These are phyloP conservation scores for Trypanosomatidae sp. DNA, from an alignment of 208 protist species.

Conservation along the genomic window DNA sequence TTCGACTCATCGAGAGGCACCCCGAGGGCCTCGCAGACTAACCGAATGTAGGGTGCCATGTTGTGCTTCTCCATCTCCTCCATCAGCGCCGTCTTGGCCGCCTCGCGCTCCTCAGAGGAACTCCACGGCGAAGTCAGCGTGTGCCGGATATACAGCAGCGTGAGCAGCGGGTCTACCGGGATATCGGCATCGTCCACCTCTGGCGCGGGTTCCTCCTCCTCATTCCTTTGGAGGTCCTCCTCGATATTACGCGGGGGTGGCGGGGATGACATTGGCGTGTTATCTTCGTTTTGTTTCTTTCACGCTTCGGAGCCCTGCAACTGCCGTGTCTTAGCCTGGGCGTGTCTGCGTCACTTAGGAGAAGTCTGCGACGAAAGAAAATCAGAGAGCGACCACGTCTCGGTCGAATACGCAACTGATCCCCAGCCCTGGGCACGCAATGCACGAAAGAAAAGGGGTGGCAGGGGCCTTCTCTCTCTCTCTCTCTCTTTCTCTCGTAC, in stretches of 20 bases:
- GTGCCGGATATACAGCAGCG: slow-evolving; percentile 80
- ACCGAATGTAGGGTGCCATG: slow-evolving; percentile 90
- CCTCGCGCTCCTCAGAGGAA: slow-evolving; percentile 68
- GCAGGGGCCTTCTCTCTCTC: neutral
- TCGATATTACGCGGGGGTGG: slow-evolving; percentile 15
- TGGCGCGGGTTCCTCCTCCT: slow-evolving; percentile 32
- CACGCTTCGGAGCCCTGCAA: neutral
- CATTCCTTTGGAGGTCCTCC: slow-evolving; percentile 30
- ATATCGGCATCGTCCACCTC: slow-evolving; percentile 46
- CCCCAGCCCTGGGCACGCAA: neutral
- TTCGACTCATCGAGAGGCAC: slow-evolving; percentile 62
- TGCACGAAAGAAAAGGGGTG: neutral
- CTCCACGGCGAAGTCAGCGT: slow-evolving; percentile 79
- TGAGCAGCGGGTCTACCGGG: slow-evolving; percentile 81
- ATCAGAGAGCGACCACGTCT: neutral
- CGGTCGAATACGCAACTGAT: neutral
- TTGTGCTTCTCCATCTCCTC: slow-evolving; percentile 75
- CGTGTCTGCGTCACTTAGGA: neutral
- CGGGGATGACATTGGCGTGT: slow-evolving; percentile 17
- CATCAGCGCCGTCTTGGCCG: slow-evolving; percentile 67
- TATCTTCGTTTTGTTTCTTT: slow-evolving; percentile 2
- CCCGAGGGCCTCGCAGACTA: slow-evolving; percentile 76
- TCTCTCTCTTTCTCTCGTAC: neutral
- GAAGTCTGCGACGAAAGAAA: neutral
- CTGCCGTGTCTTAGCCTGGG: neutral